These are phyloP conservation scores for Salvia sclarea DNA, from an alignment of 305 asterid genomes.

Conservation along the genomic window DNA sequence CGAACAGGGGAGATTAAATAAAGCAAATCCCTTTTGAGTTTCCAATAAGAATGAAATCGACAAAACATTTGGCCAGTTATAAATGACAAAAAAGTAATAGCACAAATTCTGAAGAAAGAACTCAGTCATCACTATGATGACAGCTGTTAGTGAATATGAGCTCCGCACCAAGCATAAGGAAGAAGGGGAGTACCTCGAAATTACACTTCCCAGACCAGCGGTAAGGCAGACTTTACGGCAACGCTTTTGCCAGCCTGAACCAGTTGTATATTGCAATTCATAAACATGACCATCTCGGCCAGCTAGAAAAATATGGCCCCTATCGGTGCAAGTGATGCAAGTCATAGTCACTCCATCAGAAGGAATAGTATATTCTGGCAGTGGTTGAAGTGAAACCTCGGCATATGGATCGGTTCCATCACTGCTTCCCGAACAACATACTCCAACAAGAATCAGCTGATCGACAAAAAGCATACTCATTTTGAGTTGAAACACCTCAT, in stretches of 20 bases:
- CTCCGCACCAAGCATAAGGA: conserved; percentile 15
- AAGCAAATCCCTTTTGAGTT: conserved; percentile 1
- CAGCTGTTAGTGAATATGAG: conserved; percentile 21
- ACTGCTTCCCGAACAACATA: conserved; percentile 90
- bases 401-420: conserved; percentile 88
- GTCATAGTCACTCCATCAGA: conserved; percentile 99
- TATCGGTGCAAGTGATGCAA: conserved; percentile 83
- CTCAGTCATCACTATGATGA: conserved; percentile 12
- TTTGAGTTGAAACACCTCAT: too few species aligned
- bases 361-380: conserved; percentile 88
- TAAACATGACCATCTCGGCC: conserved; percentile 98
- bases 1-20: conserved; percentile 17
- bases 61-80: conserved; percentile 1
- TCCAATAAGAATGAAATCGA: background rate
- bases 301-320: conserved; percentile 88
- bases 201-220: conserved; percentile 82
- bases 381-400: conserved; percentile 85
- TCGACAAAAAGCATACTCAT: conserved; percentile 33
- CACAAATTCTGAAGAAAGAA: conserved; percentile 17
- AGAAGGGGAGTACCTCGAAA: conserved; percentile 68
- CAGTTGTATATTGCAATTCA: conserved; percentile 86
- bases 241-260: conserved; percentile 95
- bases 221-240: conserved; percentile 91
- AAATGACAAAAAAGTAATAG: background rate
- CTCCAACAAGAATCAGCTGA: conserved; percentile 93